Base-by-base conservation (phyloP, 371 early-diverging fungal species). In the Apophysomyces ossiformis region DNA sequence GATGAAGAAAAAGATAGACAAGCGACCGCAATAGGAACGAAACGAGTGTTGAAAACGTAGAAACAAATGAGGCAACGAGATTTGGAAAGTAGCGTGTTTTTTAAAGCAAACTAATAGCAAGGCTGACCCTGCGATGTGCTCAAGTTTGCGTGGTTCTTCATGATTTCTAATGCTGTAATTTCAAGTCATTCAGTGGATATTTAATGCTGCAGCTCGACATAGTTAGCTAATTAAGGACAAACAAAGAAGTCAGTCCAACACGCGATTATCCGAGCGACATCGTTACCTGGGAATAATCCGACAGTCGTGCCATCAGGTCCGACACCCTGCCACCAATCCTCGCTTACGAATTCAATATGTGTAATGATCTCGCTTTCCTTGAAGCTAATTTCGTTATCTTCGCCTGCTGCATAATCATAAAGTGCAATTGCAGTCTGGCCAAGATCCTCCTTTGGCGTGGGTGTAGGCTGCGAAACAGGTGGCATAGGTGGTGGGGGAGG, bases 291-390 rank as follows among this genome's bases (percentile, higher is more conserved):
- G 86, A 94, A 93, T 68, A 94, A 70, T 15, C 95, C 95, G 43
- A 73, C 64, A 12, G 78, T 66, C 45, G 85, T 80, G 54, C 88
- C 90, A 58, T 76, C 73, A 12, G 70, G 62, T 66, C 76, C 84
- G 61, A 76, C 69, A 41, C 93, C 94, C 71, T 86, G 87, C 98
- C 98, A 97, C 98, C 98, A 97, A 57, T 95, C 97, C 1, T 93
- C 94, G 37, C 90, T 89, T 2, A 92, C 88, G 72, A 91, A 90
- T 54, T 90, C 91, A 61, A 97, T 92, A 50, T 93, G 77, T 5
- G 82, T 81, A 67, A 97, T 92, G 7, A 70, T 54, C 21, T 95
- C 92, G 21, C 90, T 93, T 39, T 92, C 92, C 0, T 36, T 59
- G 74, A 97, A 95, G 5, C 90, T 82, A 35, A 97, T 80, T 75